Conservation (phyloP, 108 stramenopile genomes). For the Ochromonas danica region DNA sequence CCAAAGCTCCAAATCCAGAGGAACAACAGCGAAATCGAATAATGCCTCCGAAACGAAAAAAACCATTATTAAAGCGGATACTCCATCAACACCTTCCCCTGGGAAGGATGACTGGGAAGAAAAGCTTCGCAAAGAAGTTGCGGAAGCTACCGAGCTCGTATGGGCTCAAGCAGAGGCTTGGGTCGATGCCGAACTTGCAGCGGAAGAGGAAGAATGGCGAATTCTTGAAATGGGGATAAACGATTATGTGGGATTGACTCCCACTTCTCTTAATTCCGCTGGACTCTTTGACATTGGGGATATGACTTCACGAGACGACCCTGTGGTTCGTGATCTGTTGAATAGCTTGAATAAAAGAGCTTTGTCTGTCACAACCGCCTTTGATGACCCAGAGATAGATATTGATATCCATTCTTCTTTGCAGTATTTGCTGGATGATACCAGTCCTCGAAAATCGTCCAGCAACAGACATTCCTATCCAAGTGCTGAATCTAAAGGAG, state of each 20-base stretch:
- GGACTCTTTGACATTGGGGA: background rate
- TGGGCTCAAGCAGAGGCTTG: conserved; percentile 21
- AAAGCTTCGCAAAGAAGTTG: background rate
- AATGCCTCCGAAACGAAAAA: too few species aligned
- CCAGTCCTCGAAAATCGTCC: background rate
- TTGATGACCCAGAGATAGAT: background rate
- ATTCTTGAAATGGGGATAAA: background rate
- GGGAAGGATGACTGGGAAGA: background rate
- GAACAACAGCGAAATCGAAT: too few species aligned
- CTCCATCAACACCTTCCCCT: background rate
- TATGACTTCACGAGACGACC: background rate
- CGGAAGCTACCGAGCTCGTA: conserved; percentile 4
- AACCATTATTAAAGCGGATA: too few species aligned
- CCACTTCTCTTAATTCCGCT: background rate
- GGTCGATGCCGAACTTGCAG: conserved; percentile 25
- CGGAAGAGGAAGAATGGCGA: conserved; percentile 4
- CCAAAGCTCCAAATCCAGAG: too few species aligned
- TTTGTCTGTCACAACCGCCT: background rate
- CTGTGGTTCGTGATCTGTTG: background rate
- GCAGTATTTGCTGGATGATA: background rate
- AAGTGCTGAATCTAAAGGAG: background rate
- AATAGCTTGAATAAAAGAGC: too few species aligned
- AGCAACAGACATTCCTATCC: background rate
- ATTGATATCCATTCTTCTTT: background rate
- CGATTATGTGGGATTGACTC: background rate